Percentiles rank a stretch among this genome's conserved stretches.
Evolutionary conservation across 2,329 filamentous ascomycete species (phyloP).

Genomic region (Cytospora schulzeri): DNA sequence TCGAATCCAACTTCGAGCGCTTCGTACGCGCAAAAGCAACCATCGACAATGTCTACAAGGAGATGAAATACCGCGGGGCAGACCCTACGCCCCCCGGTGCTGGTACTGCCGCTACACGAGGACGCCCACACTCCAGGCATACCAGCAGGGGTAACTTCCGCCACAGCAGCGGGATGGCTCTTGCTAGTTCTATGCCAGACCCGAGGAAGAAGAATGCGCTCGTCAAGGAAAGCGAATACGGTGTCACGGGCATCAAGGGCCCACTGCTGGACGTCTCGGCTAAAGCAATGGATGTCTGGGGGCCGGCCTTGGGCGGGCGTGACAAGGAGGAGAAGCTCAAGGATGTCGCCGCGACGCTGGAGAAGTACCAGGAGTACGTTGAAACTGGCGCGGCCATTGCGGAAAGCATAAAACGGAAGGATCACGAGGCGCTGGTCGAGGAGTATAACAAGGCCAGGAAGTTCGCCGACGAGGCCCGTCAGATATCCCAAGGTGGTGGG

Average conservation of each 20-base stretch:
- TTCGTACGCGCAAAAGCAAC: slow-evolving; percentile 97
- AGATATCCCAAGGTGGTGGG: slow-evolving; percentile 60
- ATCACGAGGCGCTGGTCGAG: slow-evolving; percentile 85
- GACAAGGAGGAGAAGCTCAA: slow-evolving; percentile 90
- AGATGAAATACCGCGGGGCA: slow-evolving; percentile 80
- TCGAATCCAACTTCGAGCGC: slow-evolving; percentile 97
- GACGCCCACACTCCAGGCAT: slow-evolving; percentile 62
- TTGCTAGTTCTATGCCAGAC: slow-evolving; percentile 51
- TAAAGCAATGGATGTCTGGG: slow-evolving; percentile 97
- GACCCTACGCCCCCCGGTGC: slow-evolving; percentile 49
- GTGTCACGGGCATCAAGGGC: slow-evolving; percentile 82
- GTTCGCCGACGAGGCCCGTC: slow-evolving; percentile 76
- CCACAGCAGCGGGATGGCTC: slow-evolving; percentile 44
- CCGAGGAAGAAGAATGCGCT: slow-evolving; percentile 84
- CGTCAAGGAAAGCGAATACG: slow-evolving; percentile 89
- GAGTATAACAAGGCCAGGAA: slow-evolving; percentile 82
- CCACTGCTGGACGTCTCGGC: slow-evolving; percentile 87
- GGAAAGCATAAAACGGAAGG: slow-evolving; percentile 85
- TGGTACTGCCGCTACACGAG: slow-evolving; percentile 29
- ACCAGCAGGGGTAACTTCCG: slow-evolving; percentile 69
- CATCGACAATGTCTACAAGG: slow-evolving; percentile 97
- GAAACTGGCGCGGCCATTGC: slow-evolving; percentile 77
- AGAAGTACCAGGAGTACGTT: slow-evolving; percentile 79
- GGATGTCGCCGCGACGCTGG: slow-evolving; percentile 72
- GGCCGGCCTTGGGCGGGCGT: slow-evolving; percentile 84